phyloP scores from a whole-genome alignment of 148 eudicot species.

The Persicaria maculosa region DNA sequence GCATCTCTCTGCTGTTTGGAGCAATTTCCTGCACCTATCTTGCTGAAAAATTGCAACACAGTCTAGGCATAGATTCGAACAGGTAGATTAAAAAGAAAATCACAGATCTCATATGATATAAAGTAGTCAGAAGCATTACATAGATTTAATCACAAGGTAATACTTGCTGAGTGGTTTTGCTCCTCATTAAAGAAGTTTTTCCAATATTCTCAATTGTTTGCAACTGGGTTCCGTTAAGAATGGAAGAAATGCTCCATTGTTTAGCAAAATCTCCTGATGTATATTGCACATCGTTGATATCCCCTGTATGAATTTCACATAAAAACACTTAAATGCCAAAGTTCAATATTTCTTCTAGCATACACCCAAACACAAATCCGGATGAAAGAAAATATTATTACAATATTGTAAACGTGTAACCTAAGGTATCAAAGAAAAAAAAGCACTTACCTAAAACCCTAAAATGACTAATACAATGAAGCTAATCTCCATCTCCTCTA shows the following conservation, averaged over 20 bases:
- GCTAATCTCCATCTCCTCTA: too few relatives aligned
- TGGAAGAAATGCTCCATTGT: slow-evolving; percentile 43
- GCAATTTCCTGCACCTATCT: slow-evolving; percentile 67
- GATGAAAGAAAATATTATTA: too few relatives aligned
- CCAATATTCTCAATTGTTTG: slow-evolving; percentile 16
- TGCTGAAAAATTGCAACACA: slow-evolving; percentile 31
- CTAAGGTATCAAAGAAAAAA: too few relatives aligned
- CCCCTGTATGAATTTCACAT: slow-evolving; percentile 38
- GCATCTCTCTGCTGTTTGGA: slow-evolving; percentile 62
- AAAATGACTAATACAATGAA: too few relatives aligned
- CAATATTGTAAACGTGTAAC: too few relatives aligned
- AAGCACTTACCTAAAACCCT: too few relatives aligned
- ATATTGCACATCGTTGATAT: slow-evolving; percentile 52
- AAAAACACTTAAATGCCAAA: too few relatives aligned
- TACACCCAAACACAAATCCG: too few relatives aligned
- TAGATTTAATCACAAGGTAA: neutral
- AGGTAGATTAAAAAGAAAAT: neutral
- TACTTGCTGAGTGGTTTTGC: neutral
- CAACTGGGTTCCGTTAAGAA: slow-evolving; percentile 34
- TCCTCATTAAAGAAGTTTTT: neutral
- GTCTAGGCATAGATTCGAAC: neutral
- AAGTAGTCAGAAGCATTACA: neutral
- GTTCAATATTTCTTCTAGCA: too few relatives aligned
- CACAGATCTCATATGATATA: neutral
- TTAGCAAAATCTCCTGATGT: slow-evolving; percentile 62